Percentiles rank a stretch among this genome's conserved stretches.
Evolutionary conservation across 2,329 filamentous ascomycete species (phyloP).

Genomic region (Pseudogymnoascus sp.): DNA sequence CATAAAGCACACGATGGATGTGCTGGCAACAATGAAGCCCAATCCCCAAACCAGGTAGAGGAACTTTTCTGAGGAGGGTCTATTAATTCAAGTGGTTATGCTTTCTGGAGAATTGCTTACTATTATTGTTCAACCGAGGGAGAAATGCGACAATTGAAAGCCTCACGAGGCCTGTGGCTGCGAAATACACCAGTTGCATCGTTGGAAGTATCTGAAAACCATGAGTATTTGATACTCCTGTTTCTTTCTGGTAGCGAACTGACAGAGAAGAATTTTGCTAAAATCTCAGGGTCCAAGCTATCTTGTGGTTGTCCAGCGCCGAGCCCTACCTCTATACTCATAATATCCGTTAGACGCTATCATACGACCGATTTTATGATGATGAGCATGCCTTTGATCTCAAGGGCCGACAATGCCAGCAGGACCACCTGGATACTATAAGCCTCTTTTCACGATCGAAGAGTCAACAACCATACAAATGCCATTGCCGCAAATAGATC

Average conservation of each 20-base stretch:
- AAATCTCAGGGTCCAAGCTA: background rate
- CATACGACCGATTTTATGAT: background rate
- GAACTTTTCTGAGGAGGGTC: conserved; percentile 7
- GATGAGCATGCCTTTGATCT: conserved; percentile 7
- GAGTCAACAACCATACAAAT: conserved; percentile 21
- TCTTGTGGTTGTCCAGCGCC: background rate
- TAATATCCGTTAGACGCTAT: background rate
- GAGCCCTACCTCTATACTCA: background rate
- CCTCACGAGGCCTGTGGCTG: conserved; percentile 30
- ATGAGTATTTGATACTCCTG: conserved; percentile 20
- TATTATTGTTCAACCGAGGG: conserved; percentile 32
- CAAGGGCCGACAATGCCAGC: conserved; percentile 15
- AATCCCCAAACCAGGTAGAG: conserved; percentile 14
- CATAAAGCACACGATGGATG: conserved; percentile 17
- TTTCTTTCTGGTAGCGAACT: conserved; percentile 21
- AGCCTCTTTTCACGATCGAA: background rate
- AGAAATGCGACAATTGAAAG: conserved; percentile 34
- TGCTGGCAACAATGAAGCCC: conserved; percentile 12
- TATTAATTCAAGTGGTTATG: background rate
- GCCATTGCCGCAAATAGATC: conserved; percentile 28
- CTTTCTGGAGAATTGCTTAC: conserved; percentile 23
- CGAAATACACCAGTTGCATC: conserved; percentile 25
- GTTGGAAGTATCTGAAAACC: conserved; percentile 12
- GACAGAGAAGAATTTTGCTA: background rate
- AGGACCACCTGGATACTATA: conserved; percentile 17